phyloP scores from a whole-genome alignment of 768 basidiomycete genomes.

The Dentipellis sp. region DNA sequence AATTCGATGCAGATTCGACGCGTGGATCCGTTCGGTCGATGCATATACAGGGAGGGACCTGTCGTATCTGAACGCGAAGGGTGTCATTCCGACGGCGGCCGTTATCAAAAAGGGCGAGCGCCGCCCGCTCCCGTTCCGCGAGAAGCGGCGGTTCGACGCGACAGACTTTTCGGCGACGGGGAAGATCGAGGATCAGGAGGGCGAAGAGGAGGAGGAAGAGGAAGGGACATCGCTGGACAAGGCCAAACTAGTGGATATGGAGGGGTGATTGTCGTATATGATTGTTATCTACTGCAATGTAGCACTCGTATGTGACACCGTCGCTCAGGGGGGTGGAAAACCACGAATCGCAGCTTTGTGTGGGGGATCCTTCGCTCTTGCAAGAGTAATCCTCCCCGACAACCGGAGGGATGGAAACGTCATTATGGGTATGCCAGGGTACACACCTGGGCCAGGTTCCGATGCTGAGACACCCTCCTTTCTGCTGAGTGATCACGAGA shows the following conservation, averaged over 20 bases:
- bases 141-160: slow-evolving; percentile 58
- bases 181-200: slow-evolving; percentile 20
- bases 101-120: slow-evolving; percentile 53
- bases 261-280: slow-evolving; percentile 23
- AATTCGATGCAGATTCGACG: slow-evolving; percentile 52
- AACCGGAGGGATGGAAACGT: no score
- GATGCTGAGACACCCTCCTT: no score
- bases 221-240: slow-evolving; percentile 25
- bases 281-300: background rate
- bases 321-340: background rate
- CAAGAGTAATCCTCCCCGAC: no score
- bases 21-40: slow-evolving; percentile 76
- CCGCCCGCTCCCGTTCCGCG: slow-evolving; percentile 55
- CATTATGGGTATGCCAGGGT: no score
- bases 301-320: background rate
- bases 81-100: slow-evolving; percentile 62
- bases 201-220: slow-evolving; percentile 35
- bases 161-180: slow-evolving; percentile 28
- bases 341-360: background rate
- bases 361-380: background rate
- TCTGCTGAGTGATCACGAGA: no score
- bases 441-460: no score
- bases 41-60: slow-evolving; percentile 71
- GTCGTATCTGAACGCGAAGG: slow-evolving; percentile 62
- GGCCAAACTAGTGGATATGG: slow-evolving; percentile 32